Evolutionary conservation across 257 asterid species (phyloP), one percentile per base, ranked within the genome.

Genomic region (Lycium ferocissimum): DNA sequence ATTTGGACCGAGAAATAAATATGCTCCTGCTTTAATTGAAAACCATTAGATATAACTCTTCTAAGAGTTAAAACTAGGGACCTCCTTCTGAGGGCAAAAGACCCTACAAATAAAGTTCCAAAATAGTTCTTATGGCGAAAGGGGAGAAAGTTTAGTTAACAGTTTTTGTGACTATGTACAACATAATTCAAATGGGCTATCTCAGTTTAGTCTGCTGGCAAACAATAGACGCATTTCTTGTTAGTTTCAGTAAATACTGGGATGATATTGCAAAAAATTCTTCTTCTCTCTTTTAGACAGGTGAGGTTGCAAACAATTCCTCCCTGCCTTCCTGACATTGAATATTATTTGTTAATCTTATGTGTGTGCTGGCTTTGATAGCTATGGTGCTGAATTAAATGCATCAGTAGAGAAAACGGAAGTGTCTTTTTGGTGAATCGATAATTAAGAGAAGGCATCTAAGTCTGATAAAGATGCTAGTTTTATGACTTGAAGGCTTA

Each of bases 1-100:
- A 22, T 51, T 75, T 76, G 82, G 26, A 51, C 61, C 51, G 26
- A 76, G n/a, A 51, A 76, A 76, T 76, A 13, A 76, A 22, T 76
- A 13, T 22, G 45, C 45, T 76, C 47, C 81, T 76, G 82, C 45
- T 76, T 51, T 76, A 62, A 45, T 76, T 10, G 59, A 71, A 43
- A 71, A 6, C 2, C 59, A 45, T 73, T 73, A 73, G 80, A 47
- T 49, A 73, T 11, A 49, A 70, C 33, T 40, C 1, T 70, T 70
- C 22, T 75, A 3, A 49, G 45, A 76, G 82, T 76, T 22, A 51
- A 56, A 53, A 51, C 81, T 76, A 49, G 47, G 82, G 80, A 43
- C 57, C 17, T 72, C 80, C 80, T 72, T 43, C 53, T 43, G 5
- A 72, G 9, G 80, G 57, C 4, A 72, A 72, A 72, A 43, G 80